These are phyloP conservation scores for Agaricus subrufescens DNA, from an alignment of 768 basidiomycete genomes.

Conservation along the genomic window DNA sequence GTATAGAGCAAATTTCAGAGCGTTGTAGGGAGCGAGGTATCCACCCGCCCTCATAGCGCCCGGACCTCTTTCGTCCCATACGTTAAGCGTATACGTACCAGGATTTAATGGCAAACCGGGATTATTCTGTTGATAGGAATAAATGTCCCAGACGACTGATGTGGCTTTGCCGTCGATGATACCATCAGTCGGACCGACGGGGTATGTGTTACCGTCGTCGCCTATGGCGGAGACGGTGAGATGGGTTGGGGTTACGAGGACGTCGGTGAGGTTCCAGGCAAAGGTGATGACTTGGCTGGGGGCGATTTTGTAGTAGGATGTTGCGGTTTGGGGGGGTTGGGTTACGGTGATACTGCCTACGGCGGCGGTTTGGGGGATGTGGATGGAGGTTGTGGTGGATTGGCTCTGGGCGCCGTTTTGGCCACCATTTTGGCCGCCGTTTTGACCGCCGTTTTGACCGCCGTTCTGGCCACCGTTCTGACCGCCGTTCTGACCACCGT, in stretches of 20 bases:
- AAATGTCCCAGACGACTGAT: conserved; percentile 76
- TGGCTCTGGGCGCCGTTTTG: neutral
- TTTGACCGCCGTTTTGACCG: neutral
- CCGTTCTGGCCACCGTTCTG: neutral
- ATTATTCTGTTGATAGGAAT: conserved; percentile 59
- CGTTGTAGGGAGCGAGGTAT: conserved; percentile 62
- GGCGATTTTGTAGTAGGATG: conserved; percentile 89
- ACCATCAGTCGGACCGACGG: conserved; percentile 76
- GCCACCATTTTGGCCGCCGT: neutral
- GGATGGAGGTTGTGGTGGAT: conserved; percentile 7
- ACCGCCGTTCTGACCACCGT: neutral
- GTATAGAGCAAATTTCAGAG: conserved; percentile 80
- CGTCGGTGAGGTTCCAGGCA: conserved; percentile 83
- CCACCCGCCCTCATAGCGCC: conserved; percentile 56
- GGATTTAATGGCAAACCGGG: conserved; percentile 67
- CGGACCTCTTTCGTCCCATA: conserved; percentile 80
- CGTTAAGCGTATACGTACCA: conserved; percentile 71
- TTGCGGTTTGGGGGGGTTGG: conserved; percentile 74
- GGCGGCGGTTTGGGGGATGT: conserved; percentile 27
- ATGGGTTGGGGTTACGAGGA: conserved; percentile 64
- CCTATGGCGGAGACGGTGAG: conserved; percentile 81
- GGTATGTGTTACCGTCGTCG: conserved; percentile 86
- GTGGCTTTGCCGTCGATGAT: conserved; percentile 69
- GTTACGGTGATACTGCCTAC: conserved; percentile 71
- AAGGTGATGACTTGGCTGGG: conserved; percentile 72